Percentiles rank a stretch among this genome's conserved stretches.
Evolutionary conservation across 257 asterid species (phyloP).

Genomic region (Linaria vulgaris): DNA sequence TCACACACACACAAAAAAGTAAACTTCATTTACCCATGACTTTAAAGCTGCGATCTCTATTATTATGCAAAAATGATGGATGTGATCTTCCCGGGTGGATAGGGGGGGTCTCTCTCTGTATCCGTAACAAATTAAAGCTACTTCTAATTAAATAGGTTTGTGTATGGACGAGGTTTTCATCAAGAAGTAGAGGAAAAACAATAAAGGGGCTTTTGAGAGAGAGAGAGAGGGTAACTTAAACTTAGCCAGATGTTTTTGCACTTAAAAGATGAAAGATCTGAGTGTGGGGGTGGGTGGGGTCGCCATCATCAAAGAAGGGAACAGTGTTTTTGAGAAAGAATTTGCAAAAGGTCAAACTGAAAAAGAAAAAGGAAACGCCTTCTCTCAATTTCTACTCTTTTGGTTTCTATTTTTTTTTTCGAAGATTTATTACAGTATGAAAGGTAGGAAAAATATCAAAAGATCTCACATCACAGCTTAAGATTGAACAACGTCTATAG

Average conservation of each 20-base stretch:
- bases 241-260: constrained; percentile 38
- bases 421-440: constrained; percentile 28
- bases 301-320: too few relatives aligned
- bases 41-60: constrained; percentile 44
- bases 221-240: constrained; percentile 35
- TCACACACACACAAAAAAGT: constrained; percentile 11
- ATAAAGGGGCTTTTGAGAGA: constrained; percentile 16
- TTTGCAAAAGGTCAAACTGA: constrained; percentile 10
- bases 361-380: constrained; percentile 24
- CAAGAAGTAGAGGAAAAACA: constrained; percentile 19
- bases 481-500: too few relatives aligned
- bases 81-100: constrained; percentile 23
- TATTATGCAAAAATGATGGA: constrained; percentile 24
- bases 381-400: constrained; percentile 8
- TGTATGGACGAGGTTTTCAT: constrained; percentile 43
- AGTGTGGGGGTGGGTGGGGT: constrained; percentile 76
- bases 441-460: constrained; percentile 21
- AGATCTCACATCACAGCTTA: too few relatives aligned
- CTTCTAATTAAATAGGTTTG: not conserved
- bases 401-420: constrained; percentile 24
- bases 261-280: constrained; percentile 36
- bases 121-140: not conserved
- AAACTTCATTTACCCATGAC: constrained; percentile 39
- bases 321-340: constrained; percentile 13
- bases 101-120: constrained; percentile 11